These are phyloP conservation scores for Penicillium sclerotigenum DNA, from an alignment of 2,329 filamentous ascomycete species.

Conservation along the genomic window DNA sequence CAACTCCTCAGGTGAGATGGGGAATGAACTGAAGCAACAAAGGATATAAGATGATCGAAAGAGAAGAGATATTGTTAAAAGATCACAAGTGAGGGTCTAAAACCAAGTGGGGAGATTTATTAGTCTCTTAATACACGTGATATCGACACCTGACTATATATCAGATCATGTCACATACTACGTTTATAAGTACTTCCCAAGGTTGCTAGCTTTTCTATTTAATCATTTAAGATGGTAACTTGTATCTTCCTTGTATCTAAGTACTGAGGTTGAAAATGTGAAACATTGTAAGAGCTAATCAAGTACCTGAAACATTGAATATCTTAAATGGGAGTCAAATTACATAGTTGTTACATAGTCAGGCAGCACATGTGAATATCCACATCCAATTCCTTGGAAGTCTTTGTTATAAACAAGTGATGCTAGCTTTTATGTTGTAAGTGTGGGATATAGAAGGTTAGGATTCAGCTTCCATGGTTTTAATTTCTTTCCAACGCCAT, in stretches of 20 bases:
- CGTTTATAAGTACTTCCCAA: background rate
- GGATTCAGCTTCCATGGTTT: too few relatives aligned
- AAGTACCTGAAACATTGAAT: too few relatives aligned
- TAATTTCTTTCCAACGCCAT: too few relatives aligned
- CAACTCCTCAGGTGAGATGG: background rate
- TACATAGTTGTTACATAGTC: background rate
- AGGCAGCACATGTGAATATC: background rate
- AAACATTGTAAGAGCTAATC: background rate
- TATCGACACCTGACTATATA: slow-evolving; percentile 3
- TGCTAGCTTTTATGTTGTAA: background rate
- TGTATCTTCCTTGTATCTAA: too few relatives aligned
- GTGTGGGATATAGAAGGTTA: background rate
- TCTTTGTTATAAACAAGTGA: too few relatives aligned
- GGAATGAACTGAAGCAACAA: background rate
- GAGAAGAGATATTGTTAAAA: background rate
- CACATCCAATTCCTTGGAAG: background rate
- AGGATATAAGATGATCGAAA: background rate
- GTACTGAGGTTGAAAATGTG: background rate
- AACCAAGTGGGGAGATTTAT: background rate
- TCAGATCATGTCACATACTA: background rate
- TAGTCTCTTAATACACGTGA: slow-evolving; percentile 1
- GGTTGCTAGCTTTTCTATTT: background rate
- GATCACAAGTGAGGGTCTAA: background rate
- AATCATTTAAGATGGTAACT: too few relatives aligned
- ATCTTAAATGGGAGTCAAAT: too few relatives aligned